These are phyloP conservation scores for Trametes villosa DNA, from an alignment of 768 basidiomycete species.

Conservation along the genomic window DNA sequence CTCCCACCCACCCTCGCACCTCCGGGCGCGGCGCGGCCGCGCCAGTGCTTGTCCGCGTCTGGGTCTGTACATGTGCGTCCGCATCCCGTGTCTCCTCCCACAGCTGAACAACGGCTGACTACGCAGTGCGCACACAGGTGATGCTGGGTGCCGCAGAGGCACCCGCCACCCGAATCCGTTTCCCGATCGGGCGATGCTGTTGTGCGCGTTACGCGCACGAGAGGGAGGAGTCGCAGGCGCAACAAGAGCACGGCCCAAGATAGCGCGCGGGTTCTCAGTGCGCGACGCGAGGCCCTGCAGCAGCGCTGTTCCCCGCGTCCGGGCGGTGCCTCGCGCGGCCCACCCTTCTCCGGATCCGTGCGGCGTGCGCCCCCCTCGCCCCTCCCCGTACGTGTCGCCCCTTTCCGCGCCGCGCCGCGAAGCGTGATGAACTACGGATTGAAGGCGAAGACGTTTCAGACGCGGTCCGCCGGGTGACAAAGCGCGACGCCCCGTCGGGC, in stretches of 20 bases:
- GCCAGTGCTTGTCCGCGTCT: too few species aligned
- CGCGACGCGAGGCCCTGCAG: neutral
- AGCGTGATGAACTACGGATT: too few species aligned
- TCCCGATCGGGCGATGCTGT: neutral
- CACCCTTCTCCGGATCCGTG: neutral
- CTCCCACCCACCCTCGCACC: too few species aligned
- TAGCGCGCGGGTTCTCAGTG: neutral
- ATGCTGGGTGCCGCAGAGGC: too few species aligned
- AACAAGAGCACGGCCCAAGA: slow-evolving; percentile 1
- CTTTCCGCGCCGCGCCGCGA: neutral
- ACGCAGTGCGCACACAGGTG: too few species aligned
- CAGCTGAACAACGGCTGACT: too few species aligned
- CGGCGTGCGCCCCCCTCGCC: neutral
- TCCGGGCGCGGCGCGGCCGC: too few species aligned
- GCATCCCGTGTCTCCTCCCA: too few species aligned
- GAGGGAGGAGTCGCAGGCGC: neutral
- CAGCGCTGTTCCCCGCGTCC: neutral
- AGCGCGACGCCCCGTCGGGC: neutral
- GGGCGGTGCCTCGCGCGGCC: neutral
- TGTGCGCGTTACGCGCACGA: neutral
- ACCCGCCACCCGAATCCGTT: too few species aligned
- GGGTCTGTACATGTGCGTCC: too few species aligned
- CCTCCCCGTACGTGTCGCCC: neutral
- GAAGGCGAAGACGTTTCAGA: neutral
- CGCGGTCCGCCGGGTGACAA: neutral